Conservation (phyloP, 2,329 filamentous ascomycete species). For the Fusarium dlaminii region DNA sequence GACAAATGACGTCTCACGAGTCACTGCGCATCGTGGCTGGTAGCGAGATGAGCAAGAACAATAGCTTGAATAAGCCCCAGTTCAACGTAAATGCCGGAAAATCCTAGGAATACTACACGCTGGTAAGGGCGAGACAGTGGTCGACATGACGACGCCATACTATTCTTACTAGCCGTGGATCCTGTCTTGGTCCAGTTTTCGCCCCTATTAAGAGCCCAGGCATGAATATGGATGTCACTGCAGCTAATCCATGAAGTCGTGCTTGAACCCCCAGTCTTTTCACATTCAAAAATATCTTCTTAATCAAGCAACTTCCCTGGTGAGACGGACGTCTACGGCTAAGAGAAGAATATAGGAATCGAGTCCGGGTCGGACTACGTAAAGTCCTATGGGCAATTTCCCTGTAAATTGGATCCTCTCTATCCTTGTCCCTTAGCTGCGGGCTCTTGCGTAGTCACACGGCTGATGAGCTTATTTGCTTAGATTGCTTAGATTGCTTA, state of each 20-base stretch:
- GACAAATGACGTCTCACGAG: slow-evolving; percentile 10
- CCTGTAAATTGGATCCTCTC: slow-evolving; percentile 29
- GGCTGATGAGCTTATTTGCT: slow-evolving; percentile 34
- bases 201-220: slow-evolving; percentile 11
- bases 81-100: neutral
- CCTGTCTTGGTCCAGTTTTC: slow-evolving; percentile 11
- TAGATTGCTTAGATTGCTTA: slow-evolving; percentile 22
- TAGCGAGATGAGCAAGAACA: slow-evolving; percentile 10
- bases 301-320: neutral
- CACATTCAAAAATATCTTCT: neutral
- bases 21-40: neutral
- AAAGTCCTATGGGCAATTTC: slow-evolving; percentile 27
- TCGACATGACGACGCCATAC: slow-evolving; percentile 26
- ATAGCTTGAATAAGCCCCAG: slow-evolving; percentile 7
- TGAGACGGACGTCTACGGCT: neutral
- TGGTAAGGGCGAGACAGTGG: slow-evolving; percentile 10
- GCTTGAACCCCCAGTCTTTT: neutral
- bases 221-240: neutral
- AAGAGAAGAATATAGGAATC: neutral
- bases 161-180: slow-evolving; percentile 14
- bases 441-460: slow-evolving; percentile 16
- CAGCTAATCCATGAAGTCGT: neutral
- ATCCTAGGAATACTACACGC: neutral
- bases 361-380: neutral
- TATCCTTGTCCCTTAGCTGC: slow-evolving; percentile 7